Percentiles rank a stretch among this genome's conserved stretches.
These are phyloP conservation scores for Priceomyces medius DNA, from an alignment of 805 yeast genomes.

Conservation along the genomic window DNA sequence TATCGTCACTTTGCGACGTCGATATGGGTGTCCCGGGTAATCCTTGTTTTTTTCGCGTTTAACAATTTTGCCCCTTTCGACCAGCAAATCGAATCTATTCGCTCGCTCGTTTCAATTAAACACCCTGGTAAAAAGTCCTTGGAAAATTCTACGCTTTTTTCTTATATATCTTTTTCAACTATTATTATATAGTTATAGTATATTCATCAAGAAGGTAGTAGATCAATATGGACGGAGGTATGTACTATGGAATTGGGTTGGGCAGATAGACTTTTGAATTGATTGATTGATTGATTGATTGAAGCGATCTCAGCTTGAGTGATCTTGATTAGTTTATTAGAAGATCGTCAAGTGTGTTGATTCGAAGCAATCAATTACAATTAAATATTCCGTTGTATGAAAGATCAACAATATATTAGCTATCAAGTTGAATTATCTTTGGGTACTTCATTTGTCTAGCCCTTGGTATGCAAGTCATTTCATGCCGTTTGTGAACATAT, in stretches of 20 bases:
- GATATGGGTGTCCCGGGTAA: conserved; percentile 2
- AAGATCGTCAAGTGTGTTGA: neutral
- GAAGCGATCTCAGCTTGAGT: conserved; percentile 3
- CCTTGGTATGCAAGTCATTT: no score
- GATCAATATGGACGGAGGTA: conserved; percentile 60
- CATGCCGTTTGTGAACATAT: no score
- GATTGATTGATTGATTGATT: conserved; percentile 11
- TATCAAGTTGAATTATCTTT: no score
- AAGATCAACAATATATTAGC: no score
- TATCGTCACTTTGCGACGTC: neutral
- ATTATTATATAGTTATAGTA: conserved; percentile 6
- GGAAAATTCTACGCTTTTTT: conserved; percentile 6
- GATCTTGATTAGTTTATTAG: neutral
- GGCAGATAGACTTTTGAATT: neutral
- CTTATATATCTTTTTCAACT: conserved; percentile 8
- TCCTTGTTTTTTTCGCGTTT: conserved; percentile 3
- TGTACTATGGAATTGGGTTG: conserved; percentile 25
- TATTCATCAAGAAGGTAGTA: conserved; percentile 8
- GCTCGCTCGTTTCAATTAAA: conserved; percentile 7
- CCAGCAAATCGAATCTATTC: conserved; percentile 5
- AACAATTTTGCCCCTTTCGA: conserved; percentile 7
- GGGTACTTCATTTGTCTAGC: no score
- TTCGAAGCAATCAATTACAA: conserved; percentile 4
- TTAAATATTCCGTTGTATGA: no score
- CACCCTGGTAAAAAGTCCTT: conserved; percentile 9